Evolutionary conservation across 352 stramenopile species (phyloP).

Genomic region (Phytopythium sindhum): DNA sequence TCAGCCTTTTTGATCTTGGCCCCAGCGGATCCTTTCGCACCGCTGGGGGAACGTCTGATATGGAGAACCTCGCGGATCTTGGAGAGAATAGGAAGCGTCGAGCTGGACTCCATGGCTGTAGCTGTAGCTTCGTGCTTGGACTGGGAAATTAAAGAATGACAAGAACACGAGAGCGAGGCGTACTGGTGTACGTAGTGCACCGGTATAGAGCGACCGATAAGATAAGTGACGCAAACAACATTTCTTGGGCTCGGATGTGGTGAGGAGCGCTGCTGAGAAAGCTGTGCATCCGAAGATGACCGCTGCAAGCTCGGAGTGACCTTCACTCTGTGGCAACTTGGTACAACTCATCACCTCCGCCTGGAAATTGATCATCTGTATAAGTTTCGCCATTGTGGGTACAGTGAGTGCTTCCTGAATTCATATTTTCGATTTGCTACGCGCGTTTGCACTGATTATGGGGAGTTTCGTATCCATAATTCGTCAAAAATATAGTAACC

Average conservation of each 20-base stretch:
- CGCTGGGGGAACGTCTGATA: not conserved
- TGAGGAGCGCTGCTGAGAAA: not conserved
- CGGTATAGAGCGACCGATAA: not conserved
- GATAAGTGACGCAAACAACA: not conserved
- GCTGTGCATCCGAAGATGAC: too few species aligned
- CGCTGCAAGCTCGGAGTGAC: not conserved
- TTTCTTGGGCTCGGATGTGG: not conserved
- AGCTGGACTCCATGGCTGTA: slow-evolving; percentile 2
- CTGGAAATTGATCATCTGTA: too few species aligned
- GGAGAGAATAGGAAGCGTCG: not conserved
- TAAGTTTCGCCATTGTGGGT: too few species aligned
- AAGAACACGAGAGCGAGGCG: not conserved
- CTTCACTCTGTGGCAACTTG: not conserved
- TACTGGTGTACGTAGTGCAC: not conserved
- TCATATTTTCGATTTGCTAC: too few species aligned
- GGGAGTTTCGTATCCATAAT: too few species aligned
- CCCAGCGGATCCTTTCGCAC: not conserved
- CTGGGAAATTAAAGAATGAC: not conserved
- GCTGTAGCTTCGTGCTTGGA: not conserved
- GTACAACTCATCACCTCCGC: too few species aligned
- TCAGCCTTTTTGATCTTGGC: not conserved
- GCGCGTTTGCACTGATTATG: too few species aligned
- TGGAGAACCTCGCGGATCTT: not conserved
- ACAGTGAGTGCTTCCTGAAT: too few species aligned
- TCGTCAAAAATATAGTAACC: too few species aligned